Conservation (phyloP, 768 basidiomycete genomes). For the Trametes gibbosa region DNA sequence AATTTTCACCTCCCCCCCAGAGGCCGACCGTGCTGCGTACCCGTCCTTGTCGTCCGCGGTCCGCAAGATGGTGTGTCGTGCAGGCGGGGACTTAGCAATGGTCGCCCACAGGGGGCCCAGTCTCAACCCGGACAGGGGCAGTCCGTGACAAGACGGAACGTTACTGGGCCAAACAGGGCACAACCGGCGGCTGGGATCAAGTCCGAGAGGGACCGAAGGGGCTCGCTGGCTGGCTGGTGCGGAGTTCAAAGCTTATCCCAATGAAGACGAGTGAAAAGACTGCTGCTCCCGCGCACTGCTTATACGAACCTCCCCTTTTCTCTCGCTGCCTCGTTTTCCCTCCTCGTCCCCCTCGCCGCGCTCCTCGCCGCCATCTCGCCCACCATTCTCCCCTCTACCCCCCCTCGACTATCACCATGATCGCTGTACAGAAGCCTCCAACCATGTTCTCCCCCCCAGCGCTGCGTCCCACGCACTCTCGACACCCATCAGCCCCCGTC, state of each 20-base stretch:
- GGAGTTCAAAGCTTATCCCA: constrained; percentile 17
- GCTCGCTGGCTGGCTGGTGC: neutral
- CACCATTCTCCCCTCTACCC: constrained; percentile 16
- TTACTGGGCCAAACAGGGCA: constrained; percentile 13
- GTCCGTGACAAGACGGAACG: neutral
- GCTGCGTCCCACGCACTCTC: constrained; percentile 44
- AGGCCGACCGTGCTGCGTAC: too few species aligned
- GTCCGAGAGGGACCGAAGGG: constrained; percentile 13
- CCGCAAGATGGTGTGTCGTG: too few species aligned
- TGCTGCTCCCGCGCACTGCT: constrained; percentile 6
- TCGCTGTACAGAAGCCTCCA: constrained; percentile 41
- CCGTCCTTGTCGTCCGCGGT: too few species aligned
- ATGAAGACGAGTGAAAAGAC: constrained; percentile 13
- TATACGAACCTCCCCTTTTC: constrained; percentile 20
- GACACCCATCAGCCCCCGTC: constrained; percentile 69
- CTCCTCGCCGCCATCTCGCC: constrained; percentile 24
- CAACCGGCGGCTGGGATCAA: constrained; percentile 1
- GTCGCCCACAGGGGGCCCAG: too few species aligned
- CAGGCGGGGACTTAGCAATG: too few species aligned
- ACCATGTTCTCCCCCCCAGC: constrained; percentile 29
- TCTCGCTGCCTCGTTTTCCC: constrained; percentile 25
- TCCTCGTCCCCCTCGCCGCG: constrained; percentile 22
- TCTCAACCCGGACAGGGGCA: too few species aligned
- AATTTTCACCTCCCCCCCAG: too few species aligned
- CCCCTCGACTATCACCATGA: constrained; percentile 31